Base-by-base conservation (phyloP, 805 yeast genomes). In the Metschnikowia chrysomelidarum region DNA sequence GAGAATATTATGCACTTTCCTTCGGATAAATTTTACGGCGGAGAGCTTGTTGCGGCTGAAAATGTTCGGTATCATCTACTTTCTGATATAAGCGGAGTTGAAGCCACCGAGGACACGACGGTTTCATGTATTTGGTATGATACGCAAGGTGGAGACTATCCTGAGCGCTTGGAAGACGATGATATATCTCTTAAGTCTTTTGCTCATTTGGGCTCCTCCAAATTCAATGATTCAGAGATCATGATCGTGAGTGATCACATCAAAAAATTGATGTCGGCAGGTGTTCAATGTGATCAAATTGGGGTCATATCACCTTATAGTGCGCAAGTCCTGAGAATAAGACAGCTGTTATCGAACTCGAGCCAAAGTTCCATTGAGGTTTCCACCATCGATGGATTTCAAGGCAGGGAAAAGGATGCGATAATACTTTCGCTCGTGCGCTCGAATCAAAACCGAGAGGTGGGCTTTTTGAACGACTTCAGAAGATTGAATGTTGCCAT, bases 341-440 rank as follows among this genome's bases (percentile, higher is more conserved):
- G 78, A 43, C 56, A 55, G 4, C 33, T 43, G 13, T 63, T 61
- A 31, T 43, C 39, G 1, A 38, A 37, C n/a, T 32, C 22, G 7
- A 27, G 21, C 10, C 47, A 35, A 11, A 69, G 73, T 0, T 53
- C 43, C 2, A 63, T 91, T 5, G 98, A 91, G 53, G 75, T 89
- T 0, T 78, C 95, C 4, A 87, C 97, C 0, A 91, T 91, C 4
- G 98, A 91, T 62, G 97, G 97, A 1, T 93, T 91, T 52, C 98
- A 91, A 64, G 98, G 98, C 1, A 68, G 97, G 43, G 98, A 91
- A 54, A 93, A 91, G 57, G 94, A 89, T 49, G 82, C 80, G 0
- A 87, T 91, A 5, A 71, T 91, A 1, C 62, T 93, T 9, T 73
- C 93, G 2, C 58, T 91, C 35, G 97, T 91, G 2, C 69, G 98